Evolutionary conservation across 352 stramenopile genomes (phyloP), one percentile per base, ranked within the genome.

Genomic region (Globisporangium viniferum): DNA sequence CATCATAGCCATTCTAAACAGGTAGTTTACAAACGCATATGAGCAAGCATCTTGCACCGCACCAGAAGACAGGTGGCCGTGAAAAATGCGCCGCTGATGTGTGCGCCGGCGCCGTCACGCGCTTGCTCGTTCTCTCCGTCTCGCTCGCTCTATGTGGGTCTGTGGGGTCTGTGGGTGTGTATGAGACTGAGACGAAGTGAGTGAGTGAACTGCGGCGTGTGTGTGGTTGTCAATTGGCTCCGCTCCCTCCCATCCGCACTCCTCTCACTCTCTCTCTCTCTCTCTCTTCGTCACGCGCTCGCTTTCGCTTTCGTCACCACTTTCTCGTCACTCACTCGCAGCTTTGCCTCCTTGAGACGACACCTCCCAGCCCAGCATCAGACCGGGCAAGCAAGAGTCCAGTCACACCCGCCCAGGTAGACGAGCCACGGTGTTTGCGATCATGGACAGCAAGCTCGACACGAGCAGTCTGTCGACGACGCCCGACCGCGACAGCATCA

Each of bases 401-500:
- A 24, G 24, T 24, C 35, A 39, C 36, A 44, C 10, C 14, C 36
- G 10, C 2, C 10, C 10, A 44, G 41, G 6, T 49, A 49, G 41
- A 49, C 41, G 44, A 51, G 5, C 15, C 44, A 51, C 6, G 44
- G 44, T 51, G 18, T 51, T 51, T 22, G 44, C 6, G 6, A 51
- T 51, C 15, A 51, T 51, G 44, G 29, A 59, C 27, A 27, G 15
- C 29, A 35, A 59, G 18, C 44, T 59, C 27, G 54, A 59, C 24
- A 39, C 46, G 51, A 60, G 51, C 36, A 60, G 62, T 54, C 35
- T 62, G 31, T 39, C 46, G 22, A 70, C 59, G 44, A 64, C 57
- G 18, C 64, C 64, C 22, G 64, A 70, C 5, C 57, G 64, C 27
- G 64, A 70, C 64, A 70, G 60, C 41, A 67, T 71, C 51, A 71